phyloP scores from a whole-genome alignment of 495 filamentous ascomycete species.

The Thermochaetoides thermophila region DNA sequence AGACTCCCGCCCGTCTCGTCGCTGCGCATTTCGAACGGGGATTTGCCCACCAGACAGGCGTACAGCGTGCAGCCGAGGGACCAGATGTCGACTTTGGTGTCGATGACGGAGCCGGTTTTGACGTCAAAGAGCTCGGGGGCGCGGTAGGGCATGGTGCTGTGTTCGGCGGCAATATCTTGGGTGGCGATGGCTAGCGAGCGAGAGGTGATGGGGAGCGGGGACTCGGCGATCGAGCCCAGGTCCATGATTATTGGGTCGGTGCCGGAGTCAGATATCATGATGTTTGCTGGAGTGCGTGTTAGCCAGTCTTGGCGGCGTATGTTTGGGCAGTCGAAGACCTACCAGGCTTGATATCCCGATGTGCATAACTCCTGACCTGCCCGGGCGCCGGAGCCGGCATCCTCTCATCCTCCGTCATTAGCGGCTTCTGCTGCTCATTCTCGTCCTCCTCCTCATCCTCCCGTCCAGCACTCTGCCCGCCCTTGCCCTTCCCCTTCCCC shows the following conservation, averaged over 20 bases:
- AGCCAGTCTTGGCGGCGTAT: too few relatives aligned
- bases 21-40: conserved; percentile 84
- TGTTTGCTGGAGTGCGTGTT: conserved; percentile 54
- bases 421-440: conserved; percentile 55
- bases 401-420: conserved; percentile 75
- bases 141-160: conserved; percentile 96
- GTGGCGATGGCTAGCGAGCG: conserved; percentile 80
- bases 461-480: conserved; percentile 32
- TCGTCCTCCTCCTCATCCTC: conserved; percentile 53
- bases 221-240: conserved; percentile 77
- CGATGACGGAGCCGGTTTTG: conserved; percentile 79
- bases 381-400: conserved; percentile 50
- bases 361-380: conserved; percentile 68
- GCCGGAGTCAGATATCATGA: conserved; percentile 88
- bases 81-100: conserved; percentile 98
- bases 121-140: conserved; percentile 97
- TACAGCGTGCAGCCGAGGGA: conserved; percentile 91
- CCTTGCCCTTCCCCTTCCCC: conserved; percentile 46
- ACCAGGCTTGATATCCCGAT: conserved; percentile 97
- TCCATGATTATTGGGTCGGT: conserved; percentile 94
- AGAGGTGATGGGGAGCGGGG: conserved; percentile 83
- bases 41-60: conserved; percentile 89
- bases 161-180: conserved; percentile 88
- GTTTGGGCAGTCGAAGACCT: conserved; percentile 7
- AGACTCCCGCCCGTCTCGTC: conserved; percentile 93